Evolutionary conservation across 352 stramenopile species (phyloP).

Genomic region (Blastocystis sp.): DNA sequence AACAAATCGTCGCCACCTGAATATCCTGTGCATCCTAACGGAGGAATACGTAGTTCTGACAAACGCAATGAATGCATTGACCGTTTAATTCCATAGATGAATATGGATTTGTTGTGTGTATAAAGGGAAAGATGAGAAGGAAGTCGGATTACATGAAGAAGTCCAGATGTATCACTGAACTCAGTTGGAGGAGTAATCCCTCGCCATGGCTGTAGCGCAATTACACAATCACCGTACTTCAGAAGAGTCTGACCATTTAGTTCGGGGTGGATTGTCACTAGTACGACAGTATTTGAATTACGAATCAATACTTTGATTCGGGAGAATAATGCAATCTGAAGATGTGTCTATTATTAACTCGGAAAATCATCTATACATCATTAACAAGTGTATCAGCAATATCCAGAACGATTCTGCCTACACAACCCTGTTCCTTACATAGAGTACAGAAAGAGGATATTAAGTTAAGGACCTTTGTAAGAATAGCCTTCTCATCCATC

Average conservation of each 20-base stretch:
- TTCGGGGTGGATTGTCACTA: not conserved
- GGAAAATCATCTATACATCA: not conserved
- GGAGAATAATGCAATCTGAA: not conserved
- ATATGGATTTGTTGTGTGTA: conserved; percentile 21
- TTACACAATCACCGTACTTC: conserved; percentile 14
- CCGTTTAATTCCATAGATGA: conserved; percentile 50
- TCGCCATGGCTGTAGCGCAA: conserved; percentile 42
- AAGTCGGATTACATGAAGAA: conserved; percentile 31
- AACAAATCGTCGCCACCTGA: conserved; percentile 1
- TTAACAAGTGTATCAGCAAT: not conserved
- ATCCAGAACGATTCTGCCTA: conserved; percentile 20
- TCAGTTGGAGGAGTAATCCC: conserved; percentile 36
- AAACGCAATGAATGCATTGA: conserved; percentile 18
- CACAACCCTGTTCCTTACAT: not conserved
- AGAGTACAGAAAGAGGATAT: not conserved
- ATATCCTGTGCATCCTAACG: conserved; percentile 13
- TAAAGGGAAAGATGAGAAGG: conserved; percentile 47
- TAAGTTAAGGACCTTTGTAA: not conserved
- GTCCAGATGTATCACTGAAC: conserved; percentile 20
- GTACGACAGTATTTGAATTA: not conserved
- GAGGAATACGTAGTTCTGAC: conserved; percentile 51
- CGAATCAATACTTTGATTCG: not conserved
- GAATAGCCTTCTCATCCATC: not conserved
- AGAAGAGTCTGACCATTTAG: not conserved
- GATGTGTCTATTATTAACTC: not conserved